phyloP scores from a whole-genome alignment of 2,329 filamentous ascomycete genomes.

The Aspergillus unguis region DNA sequence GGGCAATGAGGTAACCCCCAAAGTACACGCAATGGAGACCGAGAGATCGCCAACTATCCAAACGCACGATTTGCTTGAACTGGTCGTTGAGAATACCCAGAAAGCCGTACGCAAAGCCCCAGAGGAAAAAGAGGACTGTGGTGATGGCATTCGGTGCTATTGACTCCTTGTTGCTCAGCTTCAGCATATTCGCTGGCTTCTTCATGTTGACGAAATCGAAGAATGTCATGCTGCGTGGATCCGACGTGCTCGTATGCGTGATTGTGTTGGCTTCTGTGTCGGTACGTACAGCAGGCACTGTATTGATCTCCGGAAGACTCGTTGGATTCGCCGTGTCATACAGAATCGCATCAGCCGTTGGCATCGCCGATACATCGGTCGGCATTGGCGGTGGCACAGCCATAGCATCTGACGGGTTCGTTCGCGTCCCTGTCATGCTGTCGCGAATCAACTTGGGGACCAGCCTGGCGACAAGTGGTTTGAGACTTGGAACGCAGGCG shows the following conservation, averaged over 20 bases:
- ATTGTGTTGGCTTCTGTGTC: constrained; percentile 39
- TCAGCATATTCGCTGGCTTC: constrained; percentile 56
- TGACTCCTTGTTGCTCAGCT: constrained; percentile 56
- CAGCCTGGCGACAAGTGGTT: constrained; percentile 71
- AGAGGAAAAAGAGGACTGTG: constrained; percentile 78
- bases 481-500: constrained; percentile 87
- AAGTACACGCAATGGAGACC: constrained; percentile 61
- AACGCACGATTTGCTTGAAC: constrained; percentile 52
- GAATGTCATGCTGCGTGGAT: constrained; percentile 45
- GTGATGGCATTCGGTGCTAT: constrained; percentile 61
- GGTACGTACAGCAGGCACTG: constrained; percentile 43
- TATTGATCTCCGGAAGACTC: constrained; percentile 54
- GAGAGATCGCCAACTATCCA: constrained; percentile 33
- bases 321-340: background rate
- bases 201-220: constrained; percentile 63
- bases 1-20: constrained; percentile 56
- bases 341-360: constrained; percentile 5
- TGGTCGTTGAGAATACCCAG: constrained; percentile 73
- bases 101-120: constrained; percentile 87
- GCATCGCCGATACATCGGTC: too few species aligned
- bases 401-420: constrained; percentile 11
- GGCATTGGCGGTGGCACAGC: constrained; percentile 12
- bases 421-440: constrained; percentile 27
- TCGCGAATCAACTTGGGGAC: constrained; percentile 57
- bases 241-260: constrained; percentile 34